Conservation (phyloP, 441 rosid species). For the Aquilaria agallochum region DNA sequence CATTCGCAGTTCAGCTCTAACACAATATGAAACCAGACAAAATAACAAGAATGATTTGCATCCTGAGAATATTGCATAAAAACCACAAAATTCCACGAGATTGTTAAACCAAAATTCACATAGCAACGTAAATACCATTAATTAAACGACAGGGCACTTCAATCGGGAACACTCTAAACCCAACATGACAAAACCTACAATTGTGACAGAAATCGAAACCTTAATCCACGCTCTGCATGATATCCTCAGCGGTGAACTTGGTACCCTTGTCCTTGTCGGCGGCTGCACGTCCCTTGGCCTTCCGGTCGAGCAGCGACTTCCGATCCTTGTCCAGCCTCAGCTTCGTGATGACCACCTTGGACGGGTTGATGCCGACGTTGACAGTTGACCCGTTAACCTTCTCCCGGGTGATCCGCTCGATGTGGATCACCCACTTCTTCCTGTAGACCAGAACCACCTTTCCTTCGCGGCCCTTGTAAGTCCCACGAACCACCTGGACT, state of each 20-base stretch:
- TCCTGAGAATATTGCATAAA: no score
- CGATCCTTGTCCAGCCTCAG: constrained; percentile 79
- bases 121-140: no score
- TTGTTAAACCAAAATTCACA: no score
- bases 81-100: no score
- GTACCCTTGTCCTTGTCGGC: constrained; percentile 85
- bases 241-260: constrained; percentile 72
- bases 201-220: constrained; percentile 3
- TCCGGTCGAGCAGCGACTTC: constrained; percentile 66
- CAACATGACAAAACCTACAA: constrained; percentile 12
- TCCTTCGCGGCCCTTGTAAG: constrained; percentile 81
- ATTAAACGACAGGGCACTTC: no score
- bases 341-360: constrained; percentile 77
- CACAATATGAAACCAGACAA: no score
- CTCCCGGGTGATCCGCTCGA: constrained; percentile 82
- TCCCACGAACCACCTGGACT: constrained; percentile 76
- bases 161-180: not conserved
- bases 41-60: no score
- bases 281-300: constrained; percentile 77
- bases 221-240: constrained; percentile 75
- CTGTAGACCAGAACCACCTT: constrained; percentile 83
- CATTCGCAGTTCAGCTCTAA: no score
- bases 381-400: constrained; percentile 83
- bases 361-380: constrained; percentile 71
- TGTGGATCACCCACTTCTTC: constrained; percentile 86